Conservation (phyloP, 2,329 filamentous ascomycete species). For the Fusarium lyarnte region DNA sequence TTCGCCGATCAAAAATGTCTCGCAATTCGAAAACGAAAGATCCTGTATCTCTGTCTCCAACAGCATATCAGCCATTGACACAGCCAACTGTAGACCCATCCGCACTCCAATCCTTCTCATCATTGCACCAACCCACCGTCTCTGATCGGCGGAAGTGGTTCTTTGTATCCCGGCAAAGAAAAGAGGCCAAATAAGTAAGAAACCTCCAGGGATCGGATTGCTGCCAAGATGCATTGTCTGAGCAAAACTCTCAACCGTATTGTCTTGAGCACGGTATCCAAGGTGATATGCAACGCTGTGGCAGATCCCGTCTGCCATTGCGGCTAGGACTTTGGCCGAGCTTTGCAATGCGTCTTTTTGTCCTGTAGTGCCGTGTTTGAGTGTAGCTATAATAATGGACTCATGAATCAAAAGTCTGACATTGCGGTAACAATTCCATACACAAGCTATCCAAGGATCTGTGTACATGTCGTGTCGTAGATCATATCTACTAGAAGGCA, state of each 20-base stretch:
- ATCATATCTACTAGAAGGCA: constrained; percentile 6
- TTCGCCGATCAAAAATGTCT: constrained; percentile 27
- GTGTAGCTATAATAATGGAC: constrained; percentile 22
- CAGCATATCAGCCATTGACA: constrained; percentile 31
- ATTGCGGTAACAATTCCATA: constrained; percentile 38
- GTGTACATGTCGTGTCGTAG: constrained; percentile 26
- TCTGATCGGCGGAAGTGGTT: constrained; percentile 18
- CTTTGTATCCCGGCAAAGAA: constrained; percentile 30
- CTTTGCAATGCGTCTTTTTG: constrained; percentile 6
- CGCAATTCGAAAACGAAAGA: constrained; percentile 29
- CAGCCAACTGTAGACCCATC: constrained; percentile 33
- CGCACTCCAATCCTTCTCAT: constrained; percentile 25
- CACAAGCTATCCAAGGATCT: constrained; percentile 29
- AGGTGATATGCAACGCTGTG: constrained; percentile 34
- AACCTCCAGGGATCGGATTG: constrained; percentile 17
- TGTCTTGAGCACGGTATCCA: background rate
- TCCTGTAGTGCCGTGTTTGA: constrained; percentile 13
- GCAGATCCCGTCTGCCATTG: constrained; percentile 30
- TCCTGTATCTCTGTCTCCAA: constrained; percentile 15
- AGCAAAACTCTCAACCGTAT: rapidly evolving
- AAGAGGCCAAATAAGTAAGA: constrained; percentile 30
- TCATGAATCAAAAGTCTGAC: constrained; percentile 32
- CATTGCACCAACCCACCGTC: constrained; percentile 19
- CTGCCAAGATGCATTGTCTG: background rate
- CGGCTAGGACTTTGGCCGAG: constrained; percentile 3